Evolutionary conservation across 768 basidiomycete genomes (phyloP), one percentile per base, ranked within the genome.

Genomic region (Leccinum pellstonianum): DNA sequence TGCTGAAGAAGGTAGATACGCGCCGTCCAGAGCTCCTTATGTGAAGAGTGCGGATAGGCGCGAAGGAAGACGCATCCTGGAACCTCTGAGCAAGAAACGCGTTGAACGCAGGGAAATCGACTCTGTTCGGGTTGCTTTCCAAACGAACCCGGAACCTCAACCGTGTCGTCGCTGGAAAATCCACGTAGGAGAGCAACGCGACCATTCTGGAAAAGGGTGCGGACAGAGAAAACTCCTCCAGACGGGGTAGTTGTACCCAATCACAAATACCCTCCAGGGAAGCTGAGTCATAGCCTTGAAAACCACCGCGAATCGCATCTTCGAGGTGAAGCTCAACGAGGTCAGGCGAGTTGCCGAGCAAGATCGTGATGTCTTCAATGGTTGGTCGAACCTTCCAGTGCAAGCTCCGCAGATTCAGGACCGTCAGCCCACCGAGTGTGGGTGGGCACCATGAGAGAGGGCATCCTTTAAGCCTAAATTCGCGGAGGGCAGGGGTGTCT

Each of bases 281-380:
- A 25, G 35, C 25, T 6, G 53, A 14, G 53, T 56, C 25, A 19
- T 27, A 46, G 43, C 3, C n/a, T 19, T 4, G 1, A n/a, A 19
- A n/a, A 19, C 54, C 25, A 19, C 25, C 33, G 5, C 33, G 56
- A 37, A 56, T 56, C 12, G 53, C 33, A 12, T 37, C 4, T 2
- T 56, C 23, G 17, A 56, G 52, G 23, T 56, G 3, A 35, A 55
- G 55, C n/a, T 1, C 23, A 35, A 5, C 52, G 14, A 56, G 52
- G 33, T 15, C 53, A n/a, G 56, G 53, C 56, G 56, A 37, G n/a
- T 55, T 12, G 14, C n/a, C n/a, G n/a, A 56, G 56, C 5, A 35
- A 10, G 8, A 14, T 8, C 23, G 10, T 10, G 23, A 56, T 23
- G n/a, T 37, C 54, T 5, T n/a, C n/a, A 6, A 35, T 35, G 23